Conservation (phyloP, 768 basidiomycete species). For the Tulasnella sp. region DNA sequence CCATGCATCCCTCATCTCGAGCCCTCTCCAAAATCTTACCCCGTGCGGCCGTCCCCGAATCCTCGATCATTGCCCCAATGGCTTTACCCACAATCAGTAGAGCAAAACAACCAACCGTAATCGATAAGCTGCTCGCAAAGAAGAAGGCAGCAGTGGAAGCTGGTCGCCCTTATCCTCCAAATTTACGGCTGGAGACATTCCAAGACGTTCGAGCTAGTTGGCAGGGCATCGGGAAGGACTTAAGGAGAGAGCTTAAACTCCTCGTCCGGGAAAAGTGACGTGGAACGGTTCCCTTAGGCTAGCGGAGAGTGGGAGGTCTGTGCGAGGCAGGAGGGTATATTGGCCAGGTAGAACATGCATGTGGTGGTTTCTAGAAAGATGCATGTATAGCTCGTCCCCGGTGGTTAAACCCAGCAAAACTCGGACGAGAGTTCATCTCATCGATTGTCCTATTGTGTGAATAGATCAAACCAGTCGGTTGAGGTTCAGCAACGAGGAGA, state of each 20-base stretch:
- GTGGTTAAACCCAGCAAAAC: conserved; percentile 62
- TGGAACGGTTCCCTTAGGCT: neutral
- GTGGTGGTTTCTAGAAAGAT: neutral
- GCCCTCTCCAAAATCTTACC: conserved; percentile 44
- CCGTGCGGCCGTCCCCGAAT: conserved; percentile 37
- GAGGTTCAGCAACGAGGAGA: conserved; percentile 4
- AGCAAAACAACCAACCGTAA: conserved; percentile 37
- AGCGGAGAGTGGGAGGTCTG: neutral
- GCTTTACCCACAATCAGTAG: conserved; percentile 23
- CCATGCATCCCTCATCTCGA: conserved; percentile 40
- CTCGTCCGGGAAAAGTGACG: conserved; percentile 33
- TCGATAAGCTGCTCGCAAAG: conserved; percentile 45
- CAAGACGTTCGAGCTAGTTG: conserved; percentile 42
- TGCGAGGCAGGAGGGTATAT: neutral
- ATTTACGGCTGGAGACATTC: conserved; percentile 51
- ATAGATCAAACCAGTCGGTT: neutral
- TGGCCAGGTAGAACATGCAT: neutral
- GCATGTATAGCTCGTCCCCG: conserved; percentile 31
- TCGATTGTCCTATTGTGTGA: conserved; percentile 56
- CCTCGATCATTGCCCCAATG: conserved; percentile 14
- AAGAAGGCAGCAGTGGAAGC: conserved; percentile 1
- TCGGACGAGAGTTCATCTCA: conserved; percentile 58
- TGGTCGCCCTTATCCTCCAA: conserved; percentile 44
- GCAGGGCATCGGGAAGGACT: conserved; percentile 42
- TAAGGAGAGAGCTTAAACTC: conserved; percentile 43